Percentiles rank a stretch among this genome's conserved stretches.
Evolutionary conservation across 2,329 filamentous ascomycete genomes (phyloP).

Genomic region (Verruconis gallopava): DNA sequence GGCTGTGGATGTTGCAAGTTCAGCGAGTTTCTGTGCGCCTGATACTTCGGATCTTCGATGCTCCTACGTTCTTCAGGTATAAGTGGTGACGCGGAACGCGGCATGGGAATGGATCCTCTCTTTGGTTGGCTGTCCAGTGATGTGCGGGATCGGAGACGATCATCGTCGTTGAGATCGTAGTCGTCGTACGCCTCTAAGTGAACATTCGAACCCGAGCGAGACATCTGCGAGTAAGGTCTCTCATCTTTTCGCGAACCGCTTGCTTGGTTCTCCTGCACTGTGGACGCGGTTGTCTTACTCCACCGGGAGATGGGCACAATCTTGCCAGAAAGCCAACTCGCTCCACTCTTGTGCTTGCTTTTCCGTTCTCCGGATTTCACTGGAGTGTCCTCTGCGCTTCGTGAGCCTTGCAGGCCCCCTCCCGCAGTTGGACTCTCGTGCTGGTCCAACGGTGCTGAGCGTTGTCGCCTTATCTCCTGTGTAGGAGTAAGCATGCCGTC

Average conservation of each 20-base stretch:
- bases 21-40: conserved; percentile 66
- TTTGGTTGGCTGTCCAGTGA: conserved; percentile 19
- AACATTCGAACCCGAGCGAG: conserved; percentile 65
- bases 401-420: conserved; percentile 21
- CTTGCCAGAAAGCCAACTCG: conserved; percentile 57
- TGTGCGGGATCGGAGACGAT: conserved; percentile 33
- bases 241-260: conserved; percentile 39
- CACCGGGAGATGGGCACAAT: conserved; percentile 85
- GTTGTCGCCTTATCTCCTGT: conserved; percentile 33
- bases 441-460: conserved; percentile 21
- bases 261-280: conserved; percentile 69
- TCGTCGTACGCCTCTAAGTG: conserved; percentile 48
- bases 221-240: conserved; percentile 51
- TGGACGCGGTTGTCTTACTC: conserved; percentile 82
- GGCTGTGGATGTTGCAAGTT: conserved; percentile 73
- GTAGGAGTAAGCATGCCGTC: conserved; percentile 50
- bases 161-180: conserved; percentile 44
- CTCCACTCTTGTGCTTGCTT: conserved; percentile 79
- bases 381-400: conserved; percentile 69
- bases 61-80: conserved; percentile 40
- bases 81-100: conserved; percentile 36
- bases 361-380: conserved; percentile 54
- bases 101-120: conserved; percentile 23
- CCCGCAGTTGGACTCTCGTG: conserved; percentile 46
- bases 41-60: conserved; percentile 60